A percentile compares a stretch with the other conserved stretches of the same genome.
phyloP scores from a whole-genome alignment of 1,139 yeast species.

The Pichia sp. region DNA sequence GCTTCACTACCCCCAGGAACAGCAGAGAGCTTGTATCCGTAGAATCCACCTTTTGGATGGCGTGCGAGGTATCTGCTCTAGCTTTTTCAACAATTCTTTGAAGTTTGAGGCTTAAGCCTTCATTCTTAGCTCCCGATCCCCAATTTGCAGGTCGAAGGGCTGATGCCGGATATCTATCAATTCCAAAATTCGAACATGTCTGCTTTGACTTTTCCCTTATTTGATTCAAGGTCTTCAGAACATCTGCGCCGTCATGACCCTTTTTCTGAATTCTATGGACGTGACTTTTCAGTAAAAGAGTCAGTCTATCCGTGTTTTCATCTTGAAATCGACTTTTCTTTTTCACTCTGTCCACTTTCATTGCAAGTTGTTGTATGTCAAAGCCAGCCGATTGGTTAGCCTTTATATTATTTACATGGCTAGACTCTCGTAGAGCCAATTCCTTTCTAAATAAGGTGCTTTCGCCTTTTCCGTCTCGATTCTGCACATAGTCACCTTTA shows the following conservation, averaged over 20 bases:
- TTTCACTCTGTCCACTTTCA: background rate
- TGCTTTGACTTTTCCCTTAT: conserved; percentile 10
- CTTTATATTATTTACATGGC: background rate
- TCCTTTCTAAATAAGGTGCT: conserved; percentile 1
- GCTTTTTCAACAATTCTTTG: conserved; percentile 6
- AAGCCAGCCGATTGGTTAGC: background rate
- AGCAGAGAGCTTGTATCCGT: background rate
- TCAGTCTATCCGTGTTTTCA: background rate
- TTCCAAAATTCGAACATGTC: background rate
- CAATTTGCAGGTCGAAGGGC: background rate
- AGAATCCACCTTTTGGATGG: conserved; percentile 10
- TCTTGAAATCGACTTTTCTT: background rate
- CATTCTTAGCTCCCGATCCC: background rate
- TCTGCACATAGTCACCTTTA: background rate
- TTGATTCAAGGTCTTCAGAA: background rate
- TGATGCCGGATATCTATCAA: background rate
- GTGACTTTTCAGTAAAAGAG: background rate
- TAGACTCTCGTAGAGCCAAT: background rate
- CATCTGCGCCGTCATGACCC: background rate
- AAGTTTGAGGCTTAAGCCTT: background rate
- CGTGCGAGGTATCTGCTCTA: conserved; percentile 11
- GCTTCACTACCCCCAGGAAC: conserved; percentile 7
- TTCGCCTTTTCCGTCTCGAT: background rate
- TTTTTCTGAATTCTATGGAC: background rate
- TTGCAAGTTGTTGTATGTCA: conserved; percentile 1